Evolutionary conservation across 495 filamentous ascomycete genomes (phyloP), one percentile per base, ranked within the genome.

Genomic region (Aspergillus wentii): DNA sequence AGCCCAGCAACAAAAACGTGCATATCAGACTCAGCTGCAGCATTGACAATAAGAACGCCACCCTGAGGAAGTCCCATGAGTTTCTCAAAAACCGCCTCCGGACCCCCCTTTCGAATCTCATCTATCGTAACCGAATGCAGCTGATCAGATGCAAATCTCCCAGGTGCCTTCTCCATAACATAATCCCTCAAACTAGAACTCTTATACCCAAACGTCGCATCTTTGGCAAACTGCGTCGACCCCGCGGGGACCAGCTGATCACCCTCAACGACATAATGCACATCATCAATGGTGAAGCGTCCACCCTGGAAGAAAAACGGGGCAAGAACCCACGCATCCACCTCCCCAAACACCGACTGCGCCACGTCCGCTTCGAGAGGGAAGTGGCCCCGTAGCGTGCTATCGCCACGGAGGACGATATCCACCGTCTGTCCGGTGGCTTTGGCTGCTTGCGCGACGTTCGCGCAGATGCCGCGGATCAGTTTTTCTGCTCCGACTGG

Each of bases 271-370:
- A 77, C 72, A 43, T 77, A 77, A 32, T 77, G 73, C 13, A 77
- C 64, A 46, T 75, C 69, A 22, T 71, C 35, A 20, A 75, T 73
- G 1, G 72, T 77, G 22, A 61, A 68, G 6, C 72, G 42, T 0
- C 73, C 71, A 9, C 73, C 73, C 43, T 76, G 72, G 37, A 64
- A 68, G 45, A 77, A 76, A 47, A 77, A 77, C 3, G 72, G 73
- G 0, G 70, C 69, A 0, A 77, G 55, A 6, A 75, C 54, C 49
- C 67, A 62, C 1, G 57, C 70, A 47, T 72, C 65, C 0, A 55
- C 46, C 6, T 57, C 35, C 5, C 70, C 71, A 8, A 75, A 64
- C 15, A 69, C 64, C 2, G 57, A 56, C 39, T 71, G 58, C 26
- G 66, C 70, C 7, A 68, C 60, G 36, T 77, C 72, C 1, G 64